These are phyloP conservation scores for Pestalotiopsis sp. DNA, from an alignment of 2,329 filamentous ascomycete genomes.

Conservation along the genomic window DNA sequence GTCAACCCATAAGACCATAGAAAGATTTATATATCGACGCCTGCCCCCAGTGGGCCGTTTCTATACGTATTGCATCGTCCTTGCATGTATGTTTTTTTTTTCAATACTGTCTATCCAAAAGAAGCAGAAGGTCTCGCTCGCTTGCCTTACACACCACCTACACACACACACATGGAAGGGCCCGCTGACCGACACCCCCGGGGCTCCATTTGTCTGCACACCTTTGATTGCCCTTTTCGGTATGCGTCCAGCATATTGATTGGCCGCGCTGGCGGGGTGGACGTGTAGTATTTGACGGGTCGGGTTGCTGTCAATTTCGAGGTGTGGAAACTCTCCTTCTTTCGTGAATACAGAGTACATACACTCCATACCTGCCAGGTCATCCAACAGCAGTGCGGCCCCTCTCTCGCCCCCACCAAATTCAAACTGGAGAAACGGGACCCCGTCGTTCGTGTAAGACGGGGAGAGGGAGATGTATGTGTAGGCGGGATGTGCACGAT, in stretches of 20 bases:
- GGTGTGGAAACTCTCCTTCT: too few relatives aligned
- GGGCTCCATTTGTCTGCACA: not conserved
- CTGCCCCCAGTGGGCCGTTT: not conserved
- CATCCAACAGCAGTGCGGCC: too few relatives aligned
- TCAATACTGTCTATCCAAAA: too few relatives aligned
- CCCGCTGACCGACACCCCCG: not conserved
- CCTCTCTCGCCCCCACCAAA: too few relatives aligned
- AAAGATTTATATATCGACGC: not conserved
- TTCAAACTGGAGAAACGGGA: too few relatives aligned
- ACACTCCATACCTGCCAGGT: too few relatives aligned
- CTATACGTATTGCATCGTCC: not conserved
- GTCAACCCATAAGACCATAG: not conserved
- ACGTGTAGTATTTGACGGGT: not conserved
- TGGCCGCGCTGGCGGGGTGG: not conserved
- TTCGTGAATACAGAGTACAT: too few relatives aligned
- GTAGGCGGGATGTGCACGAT: too few relatives aligned
- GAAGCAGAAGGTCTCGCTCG: too few relatives aligned
- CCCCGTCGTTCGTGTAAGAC: too few relatives aligned
- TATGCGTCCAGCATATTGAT: not conserved
- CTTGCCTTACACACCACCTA: not conserved
- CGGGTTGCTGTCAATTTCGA: too few relatives aligned
- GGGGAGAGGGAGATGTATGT: too few relatives aligned
- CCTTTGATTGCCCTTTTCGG: conserved; percentile 9
- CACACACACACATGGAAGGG: not conserved
- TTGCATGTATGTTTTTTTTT: not conserved